Evolutionary conservation across 2,329 filamentous ascomycete genomes (phyloP).

Genomic region (Cladosporium colombiae): DNA sequence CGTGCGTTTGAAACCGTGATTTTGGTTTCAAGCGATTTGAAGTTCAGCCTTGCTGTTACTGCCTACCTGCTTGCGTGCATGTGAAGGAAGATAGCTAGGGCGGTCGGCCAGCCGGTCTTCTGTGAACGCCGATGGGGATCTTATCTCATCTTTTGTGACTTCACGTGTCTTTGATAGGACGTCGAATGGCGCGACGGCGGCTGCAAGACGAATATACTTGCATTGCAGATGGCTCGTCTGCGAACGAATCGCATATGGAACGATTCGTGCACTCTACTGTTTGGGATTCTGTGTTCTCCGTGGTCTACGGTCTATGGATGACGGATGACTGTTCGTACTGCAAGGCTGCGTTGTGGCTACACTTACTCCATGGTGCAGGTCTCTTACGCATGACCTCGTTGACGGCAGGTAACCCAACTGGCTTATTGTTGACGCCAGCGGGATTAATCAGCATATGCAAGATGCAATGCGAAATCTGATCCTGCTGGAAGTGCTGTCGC

Average conservation of each 20-base stretch:
- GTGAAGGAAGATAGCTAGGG: background rate
- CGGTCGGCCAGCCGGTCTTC: background rate
- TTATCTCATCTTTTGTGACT: background rate
- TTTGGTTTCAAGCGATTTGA: background rate
- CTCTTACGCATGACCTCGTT: background rate
- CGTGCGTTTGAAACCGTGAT: background rate
- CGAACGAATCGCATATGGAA: background rate
- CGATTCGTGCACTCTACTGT: background rate
- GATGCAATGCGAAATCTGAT: background rate
- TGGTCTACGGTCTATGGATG: background rate
- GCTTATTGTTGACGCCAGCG: background rate
- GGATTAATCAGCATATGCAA: background rate
- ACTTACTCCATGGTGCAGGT: background rate
- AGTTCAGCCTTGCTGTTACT: background rate
- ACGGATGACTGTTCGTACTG: background rate
- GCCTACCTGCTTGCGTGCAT: background rate
- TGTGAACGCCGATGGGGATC: background rate
- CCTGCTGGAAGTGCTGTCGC: background rate
- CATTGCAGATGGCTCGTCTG: background rate
- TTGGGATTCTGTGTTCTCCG: background rate
- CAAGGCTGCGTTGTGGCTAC: background rate
- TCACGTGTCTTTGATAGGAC: background rate
- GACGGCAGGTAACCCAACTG: background rate
- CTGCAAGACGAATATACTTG: slow-evolving; percentile 1
- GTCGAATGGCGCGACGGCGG: background rate